These are phyloP conservation scores for Trichaptum fuscoviolaceum DNA, from an alignment of 768 basidiomycete species.

Conservation along the genomic window DNA sequence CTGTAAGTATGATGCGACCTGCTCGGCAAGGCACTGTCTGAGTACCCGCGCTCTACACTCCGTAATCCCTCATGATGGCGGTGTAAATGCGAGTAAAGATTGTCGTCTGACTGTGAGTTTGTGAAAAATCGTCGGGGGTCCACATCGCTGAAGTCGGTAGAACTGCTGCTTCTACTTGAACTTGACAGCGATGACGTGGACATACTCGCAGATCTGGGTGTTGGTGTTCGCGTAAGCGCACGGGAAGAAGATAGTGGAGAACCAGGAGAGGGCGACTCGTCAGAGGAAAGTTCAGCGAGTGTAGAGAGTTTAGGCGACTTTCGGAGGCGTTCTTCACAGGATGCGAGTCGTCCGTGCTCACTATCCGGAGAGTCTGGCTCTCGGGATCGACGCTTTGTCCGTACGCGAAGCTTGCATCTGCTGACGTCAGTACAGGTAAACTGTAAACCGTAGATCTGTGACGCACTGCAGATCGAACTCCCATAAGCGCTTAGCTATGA, in stretches of 20 bases:
- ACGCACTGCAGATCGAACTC: constrained; percentile 4
- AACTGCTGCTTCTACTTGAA: not conserved
- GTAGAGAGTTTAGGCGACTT: constrained; percentile 1
- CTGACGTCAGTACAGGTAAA: not conserved
- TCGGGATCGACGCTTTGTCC: not conserved
- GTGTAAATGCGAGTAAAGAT: not conserved
- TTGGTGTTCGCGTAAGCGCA: not conserved
- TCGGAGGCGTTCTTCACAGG: not conserved
- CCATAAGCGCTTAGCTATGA: constrained; percentile 2
- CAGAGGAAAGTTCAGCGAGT: not conserved
- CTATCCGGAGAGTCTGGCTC: constrained; percentile 1
- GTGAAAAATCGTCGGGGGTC: not conserved
- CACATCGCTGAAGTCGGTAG: not conserved
- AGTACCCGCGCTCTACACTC: not conserved
- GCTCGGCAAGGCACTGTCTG: not conserved
- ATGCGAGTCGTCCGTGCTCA: not conserved
- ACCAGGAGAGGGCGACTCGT: not conserved
- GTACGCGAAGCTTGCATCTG: constrained; percentile 4
- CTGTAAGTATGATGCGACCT: not conserved
- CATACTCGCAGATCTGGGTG: not conserved
- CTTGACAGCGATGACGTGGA: not conserved
- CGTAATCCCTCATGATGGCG: not conserved
- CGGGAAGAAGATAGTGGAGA: not conserved
- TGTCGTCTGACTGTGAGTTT: not conserved
- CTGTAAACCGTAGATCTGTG: not conserved